Conservation (phyloP, 2,329 filamentous ascomycete genomes). For the Penicillium sp. region DNA sequence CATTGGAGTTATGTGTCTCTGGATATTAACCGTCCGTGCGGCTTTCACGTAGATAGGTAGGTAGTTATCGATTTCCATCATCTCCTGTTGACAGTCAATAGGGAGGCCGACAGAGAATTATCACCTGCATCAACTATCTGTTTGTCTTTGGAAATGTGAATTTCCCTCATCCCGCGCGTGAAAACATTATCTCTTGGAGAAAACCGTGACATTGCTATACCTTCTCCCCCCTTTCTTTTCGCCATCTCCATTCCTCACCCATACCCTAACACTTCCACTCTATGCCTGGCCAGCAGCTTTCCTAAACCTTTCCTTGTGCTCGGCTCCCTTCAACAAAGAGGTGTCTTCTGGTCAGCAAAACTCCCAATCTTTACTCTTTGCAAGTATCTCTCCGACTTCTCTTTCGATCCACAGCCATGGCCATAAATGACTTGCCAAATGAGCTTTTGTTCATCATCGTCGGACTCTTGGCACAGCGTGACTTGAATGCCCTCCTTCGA, state of each 20-base stretch:
- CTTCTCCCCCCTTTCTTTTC: not conserved
- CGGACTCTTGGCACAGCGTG: not conserved
- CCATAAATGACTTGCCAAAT: not conserved
- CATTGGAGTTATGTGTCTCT: not conserved
- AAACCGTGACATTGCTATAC: not conserved
- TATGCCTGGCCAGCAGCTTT: not conserved
- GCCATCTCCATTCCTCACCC: not conserved
- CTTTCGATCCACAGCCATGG: not conserved
- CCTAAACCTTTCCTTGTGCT: not conserved
- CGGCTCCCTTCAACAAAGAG: not conserved
- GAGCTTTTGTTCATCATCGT: not conserved
- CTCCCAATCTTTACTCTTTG: not conserved
- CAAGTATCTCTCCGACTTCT: not conserved
- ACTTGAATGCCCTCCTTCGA: not conserved
- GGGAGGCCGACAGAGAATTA: no score
- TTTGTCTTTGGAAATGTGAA: no score
- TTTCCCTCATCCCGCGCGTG: no score
- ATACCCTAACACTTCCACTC: no score
- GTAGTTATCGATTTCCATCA: not conserved
- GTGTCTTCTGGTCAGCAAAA: not conserved
- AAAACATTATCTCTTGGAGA: no score
- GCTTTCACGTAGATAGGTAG: not conserved
- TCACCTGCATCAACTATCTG: no score
- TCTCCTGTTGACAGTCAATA: no score
- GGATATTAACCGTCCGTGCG: not conserved